Base-by-base conservation (phyloP, 768 basidiomycete species). In the Boletus subparvulus region DNA sequence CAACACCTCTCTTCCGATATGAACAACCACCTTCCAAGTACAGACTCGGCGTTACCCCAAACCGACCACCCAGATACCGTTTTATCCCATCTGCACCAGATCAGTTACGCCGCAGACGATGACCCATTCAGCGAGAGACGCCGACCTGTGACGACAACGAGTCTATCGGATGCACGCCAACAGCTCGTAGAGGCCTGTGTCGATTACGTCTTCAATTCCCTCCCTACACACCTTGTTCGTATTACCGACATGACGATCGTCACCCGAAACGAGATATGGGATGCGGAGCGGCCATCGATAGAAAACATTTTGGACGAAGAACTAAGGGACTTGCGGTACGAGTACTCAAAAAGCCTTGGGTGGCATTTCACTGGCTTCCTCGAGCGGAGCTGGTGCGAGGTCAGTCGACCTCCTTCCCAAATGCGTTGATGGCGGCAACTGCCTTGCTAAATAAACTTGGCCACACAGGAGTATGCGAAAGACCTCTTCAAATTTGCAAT, bases 331-430 rank as follows among this genome's bases (percentile, higher is more conserved):
- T n/a, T 37, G 28, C 37, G 11, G 12, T 35, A 56, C 40, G 54
- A 47, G 21, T 56, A 57, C 53, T 57, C 54, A 12, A 44, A 47
- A n/a, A 16, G 10, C 8, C 41, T 48, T 0, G 41, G 19, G 7
- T 48, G 55, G 55, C 47, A 48, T 48, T 58, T 42, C 28, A 48
- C 56, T 19, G 55, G 56, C 17, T 49, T 57, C 28, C 55, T 58
- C 28, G 56, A 57, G 41, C 54, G 46, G 33, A 47, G 46, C 13
- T 56, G 46, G 56, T 47, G 46, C 19, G 45, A 57, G 46, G 54
- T 57, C 39, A 36, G 56, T 36, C 39, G 6, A n/a, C 12, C 14
- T 14, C 17, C 11, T 10, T 4, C n/a, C 8, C 0, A 4, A 21
- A 17, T 7, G 12, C 30, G 10, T 24, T 19, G 13, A 19, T n/a